Conservation (phyloP, 495 filamentous ascomycete species). For the Podospora pseudoanserina region DNA sequence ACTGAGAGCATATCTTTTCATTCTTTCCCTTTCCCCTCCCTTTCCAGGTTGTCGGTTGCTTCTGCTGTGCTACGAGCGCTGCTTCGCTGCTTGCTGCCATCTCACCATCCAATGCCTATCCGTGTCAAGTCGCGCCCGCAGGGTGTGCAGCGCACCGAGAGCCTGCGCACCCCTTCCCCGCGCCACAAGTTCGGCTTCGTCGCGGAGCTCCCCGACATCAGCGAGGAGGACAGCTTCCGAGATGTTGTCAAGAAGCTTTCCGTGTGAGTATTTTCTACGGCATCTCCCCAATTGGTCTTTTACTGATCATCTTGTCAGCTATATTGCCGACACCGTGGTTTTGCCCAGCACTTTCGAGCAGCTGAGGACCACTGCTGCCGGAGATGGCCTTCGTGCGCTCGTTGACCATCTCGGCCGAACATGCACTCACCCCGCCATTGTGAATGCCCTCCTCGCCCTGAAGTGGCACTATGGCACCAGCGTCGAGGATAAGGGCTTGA, state of each 20-base stretch:
- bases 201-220: conserved; percentile 58
- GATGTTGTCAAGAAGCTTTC: conserved; percentile 67
- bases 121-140: conserved; percentile 43
- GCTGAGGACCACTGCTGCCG: conserved; percentile 62
- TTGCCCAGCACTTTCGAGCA: conserved; percentile 76
- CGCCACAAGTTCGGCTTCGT: conserved; percentile 17
- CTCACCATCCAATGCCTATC: conserved; percentile 34
- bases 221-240: conserved; percentile 59
- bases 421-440: conserved; percentile 68
- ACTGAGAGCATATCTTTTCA: neutral
- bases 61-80: neutral
- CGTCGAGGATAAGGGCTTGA: conserved; percentile 65
- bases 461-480: conserved; percentile 69
- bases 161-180: conserved; percentile 29
- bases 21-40: conserved; percentile 7
- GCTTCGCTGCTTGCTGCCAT: conserved; percentile 1
- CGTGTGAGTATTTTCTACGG: conserved; percentile 42
- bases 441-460: conserved; percentile 76
- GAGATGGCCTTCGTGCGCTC: conserved; percentile 60
- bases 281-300: neutral
- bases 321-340: conserved; percentile 60
- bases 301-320: conserved; percentile 42
- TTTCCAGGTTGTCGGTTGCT: neutral
- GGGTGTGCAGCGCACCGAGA: conserved; percentile 21
- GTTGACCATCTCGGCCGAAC: conserved; percentile 61